These are phyloP conservation scores for Dichotomocladium elegans DNA, from an alignment of 371 early-diverging fungal genomes.

Conservation along the genomic window DNA sequence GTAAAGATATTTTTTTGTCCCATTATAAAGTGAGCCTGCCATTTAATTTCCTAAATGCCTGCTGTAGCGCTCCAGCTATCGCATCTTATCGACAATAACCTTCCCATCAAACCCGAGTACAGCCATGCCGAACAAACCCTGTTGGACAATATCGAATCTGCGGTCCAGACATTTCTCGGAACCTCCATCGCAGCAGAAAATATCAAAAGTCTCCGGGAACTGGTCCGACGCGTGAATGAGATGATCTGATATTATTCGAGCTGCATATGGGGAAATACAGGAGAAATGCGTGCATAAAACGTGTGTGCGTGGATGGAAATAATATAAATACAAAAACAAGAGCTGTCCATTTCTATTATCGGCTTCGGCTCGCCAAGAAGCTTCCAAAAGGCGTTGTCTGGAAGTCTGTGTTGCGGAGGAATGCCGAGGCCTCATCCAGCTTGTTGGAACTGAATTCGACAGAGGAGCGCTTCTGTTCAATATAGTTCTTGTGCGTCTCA, in stretches of 20 bases:
- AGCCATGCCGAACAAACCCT: background rate
- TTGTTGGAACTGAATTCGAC: constrained; percentile 79
- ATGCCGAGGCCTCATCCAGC: constrained; percentile 55
- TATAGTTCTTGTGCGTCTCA: constrained; percentile 73
- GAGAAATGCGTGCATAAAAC: background rate
- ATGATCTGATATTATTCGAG: too few relatives aligned
- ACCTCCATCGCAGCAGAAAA: too few relatives aligned
- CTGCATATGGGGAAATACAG: background rate
- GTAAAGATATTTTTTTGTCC: constrained; percentile 29
- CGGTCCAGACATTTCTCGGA: background rate
- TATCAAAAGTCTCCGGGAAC: too few relatives aligned
- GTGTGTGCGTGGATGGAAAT: background rate
- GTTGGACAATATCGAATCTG: background rate
- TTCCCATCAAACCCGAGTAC: background rate
- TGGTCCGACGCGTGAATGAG: too few relatives aligned
- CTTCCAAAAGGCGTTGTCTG: constrained; percentile 64
- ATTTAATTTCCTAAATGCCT: background rate
- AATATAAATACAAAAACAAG: background rate
- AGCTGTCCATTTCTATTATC: background rate
- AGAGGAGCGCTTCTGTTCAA: constrained; percentile 69
- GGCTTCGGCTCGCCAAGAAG: constrained; percentile 39
- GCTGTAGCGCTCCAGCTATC: background rate
- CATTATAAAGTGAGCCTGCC: background rate
- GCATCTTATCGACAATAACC: background rate
- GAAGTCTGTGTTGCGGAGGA: constrained; percentile 47